Percentiles rank a stretch among this genome's conserved stretches.
Evolutionary conservation across 176 grass and related monocot species (phyloP).

Genomic region (Aegilops speltoides): DNA sequence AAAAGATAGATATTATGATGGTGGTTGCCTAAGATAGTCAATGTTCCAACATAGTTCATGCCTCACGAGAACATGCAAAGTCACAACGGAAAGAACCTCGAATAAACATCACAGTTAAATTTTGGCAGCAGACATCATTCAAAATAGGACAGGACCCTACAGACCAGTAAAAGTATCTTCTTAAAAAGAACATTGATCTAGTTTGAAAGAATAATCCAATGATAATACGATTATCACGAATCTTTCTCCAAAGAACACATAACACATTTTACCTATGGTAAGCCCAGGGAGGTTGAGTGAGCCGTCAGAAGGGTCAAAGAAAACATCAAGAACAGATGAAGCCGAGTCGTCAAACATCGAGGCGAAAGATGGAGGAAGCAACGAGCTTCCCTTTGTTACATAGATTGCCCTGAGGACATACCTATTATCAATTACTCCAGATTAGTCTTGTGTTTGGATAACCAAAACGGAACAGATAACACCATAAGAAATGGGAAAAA

Average conservation of each 20-base stretch:
- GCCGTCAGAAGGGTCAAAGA: conserved; percentile 91
- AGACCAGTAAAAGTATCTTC: conserved; percentile 12
- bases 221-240: background rate
- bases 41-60: background rate
- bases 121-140: conserved; percentile 17
- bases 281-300: conserved; percentile 78
- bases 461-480: conserved; percentile 1
- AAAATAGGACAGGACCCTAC: conserved; percentile 9
- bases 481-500: conserved; percentile 3
- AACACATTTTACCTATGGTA: conserved; percentile 62
- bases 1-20: background rate
- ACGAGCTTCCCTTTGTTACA: conserved; percentile 69
- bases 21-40: conserved; percentile 11
- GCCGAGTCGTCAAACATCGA: conserved; percentile 89
- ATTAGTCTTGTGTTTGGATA: conserved; percentile 19
- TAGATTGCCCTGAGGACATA: conserved; percentile 81
- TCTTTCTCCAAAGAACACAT: background rate
- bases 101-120: conserved; percentile 24
- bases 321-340: conserved; percentile 91
- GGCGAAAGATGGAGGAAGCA: conserved; percentile 88
- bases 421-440: conserved; percentile 46
- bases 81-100: background rate
- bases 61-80: background rate
- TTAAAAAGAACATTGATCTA: conserved; percentile 4
- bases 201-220: background rate